Base-by-base conservation (phyloP, 2,329 filamentous ascomycete species). In the Fusarium udum region DNA sequence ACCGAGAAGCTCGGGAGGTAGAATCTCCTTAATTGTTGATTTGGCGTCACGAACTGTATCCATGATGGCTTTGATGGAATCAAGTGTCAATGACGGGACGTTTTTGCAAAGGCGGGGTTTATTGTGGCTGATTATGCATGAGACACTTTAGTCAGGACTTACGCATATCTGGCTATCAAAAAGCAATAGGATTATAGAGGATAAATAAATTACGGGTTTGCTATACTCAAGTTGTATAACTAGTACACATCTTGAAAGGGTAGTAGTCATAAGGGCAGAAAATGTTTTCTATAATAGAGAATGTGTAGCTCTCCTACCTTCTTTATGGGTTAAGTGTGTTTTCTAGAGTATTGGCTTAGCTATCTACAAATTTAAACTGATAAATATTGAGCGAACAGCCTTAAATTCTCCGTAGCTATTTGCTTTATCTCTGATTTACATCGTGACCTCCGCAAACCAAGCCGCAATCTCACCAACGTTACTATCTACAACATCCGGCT, bases 21-120 rank as follows among this genome's bases (percentile, higher is more conserved):
- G 1, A 6, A 18, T 24, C 0, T 20, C 4, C 7, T 0, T 51
- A 0, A 24, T 24, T 24, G 3, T 10, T 12, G 8, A 8, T 7
- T 7, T 24, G 0, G 6, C 1, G 12, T 4, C 31, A 5, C 3
- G 48, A 34, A 2, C 0, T 2, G 4, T 15, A 2, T 32, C 12
- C n/a, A 34, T 11, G 0, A 34, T 7, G n/a, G 12, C 3, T 2
- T 14, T 9, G 8, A 24, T 11, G 31, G 8, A 24, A 15, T 34
- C 11, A 3, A 34, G 6, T 11, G 14, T 12, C 6, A 3, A 26
- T 26, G 26, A 26, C 6, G 26, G 26, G 26, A 26, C 26, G 20
- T 10, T 16, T n/a, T 32, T 22, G 4, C 7, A 13, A 12, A 32
- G 11, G 28, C 28, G 14, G 26, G 15, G 14, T 45, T 42, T 14